Base-by-base conservation (phyloP, 768 basidiomycete genomes). In the Pilatotrama ljubarskyi region DNA sequence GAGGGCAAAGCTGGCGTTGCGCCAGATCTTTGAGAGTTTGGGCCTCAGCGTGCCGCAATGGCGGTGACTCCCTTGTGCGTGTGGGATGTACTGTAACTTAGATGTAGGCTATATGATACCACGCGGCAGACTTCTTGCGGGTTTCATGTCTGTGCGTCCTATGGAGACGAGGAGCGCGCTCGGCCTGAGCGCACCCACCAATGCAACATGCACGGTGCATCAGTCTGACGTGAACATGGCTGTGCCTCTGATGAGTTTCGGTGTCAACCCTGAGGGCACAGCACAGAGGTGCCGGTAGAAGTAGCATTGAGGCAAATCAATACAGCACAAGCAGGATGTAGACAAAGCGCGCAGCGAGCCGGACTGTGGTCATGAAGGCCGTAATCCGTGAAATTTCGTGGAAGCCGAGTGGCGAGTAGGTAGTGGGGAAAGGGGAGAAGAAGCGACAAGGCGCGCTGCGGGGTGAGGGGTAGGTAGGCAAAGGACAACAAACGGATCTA, bases 21-120 rank as follows among this genome's bases (percentile, higher is more conserved):
- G 51, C 41, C 55, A 47, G 42, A 57, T 57, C 43, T n/a, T 57
- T 36, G 50, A 57, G 36, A 47, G 54, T 13, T 11, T 62, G 15
- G 61, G 54, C 4, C 29, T 50, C 11, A 41, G 3, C 8, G 13
- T 44, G 47, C 46, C 26, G 26, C 46, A 26, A 6, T 51, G 38
- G 32, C 38, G 22, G 13, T 36, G 17, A n/a, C 3, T 10, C 26
- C 15, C 35, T 43, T 25, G 48, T 22, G 26, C 43, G 24, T 24
- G 18, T n/a, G 36, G 20, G 17, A 20, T 43, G 29, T 26, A 40
- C 25, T 51, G 38, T 44, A n/a, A n/a, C n/a, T n/a, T n/a, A 38
- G 13, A 13, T 40, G 24, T 50, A 49, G 13, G 44, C 13, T 46
- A 8, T 4, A 24, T 44, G 22, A 22, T 9, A n/a, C 22, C 17